Evolutionary conservation across 2,329 filamentous ascomycete genomes (phyloP).

Genomic region (Thelonectria olida): DNA sequence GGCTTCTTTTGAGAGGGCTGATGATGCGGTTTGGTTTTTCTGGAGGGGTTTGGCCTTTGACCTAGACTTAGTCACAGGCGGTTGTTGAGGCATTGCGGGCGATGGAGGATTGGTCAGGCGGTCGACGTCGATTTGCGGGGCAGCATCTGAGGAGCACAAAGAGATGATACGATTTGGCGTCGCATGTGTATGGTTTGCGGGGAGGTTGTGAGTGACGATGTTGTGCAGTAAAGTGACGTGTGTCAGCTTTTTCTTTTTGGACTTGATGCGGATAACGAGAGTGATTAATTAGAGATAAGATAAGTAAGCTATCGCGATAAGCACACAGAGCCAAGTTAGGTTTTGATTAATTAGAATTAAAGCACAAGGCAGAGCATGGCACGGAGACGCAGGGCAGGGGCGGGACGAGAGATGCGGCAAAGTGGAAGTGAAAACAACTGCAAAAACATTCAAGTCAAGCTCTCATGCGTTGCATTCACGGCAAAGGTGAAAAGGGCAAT

Average conservation of each 20-base stretch:
- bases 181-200: neutral
- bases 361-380: too few species aligned
- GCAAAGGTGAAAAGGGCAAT: too few species aligned
- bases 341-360: too few species aligned
- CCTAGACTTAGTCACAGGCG: neutral
- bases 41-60: slow-evolving; percentile 13
- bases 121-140: neutral
- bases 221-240: slow-evolving; percentile 13
- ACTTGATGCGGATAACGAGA: neutral
- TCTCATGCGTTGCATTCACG: too few species aligned
- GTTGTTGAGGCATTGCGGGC: neutral
- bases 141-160: neutral
- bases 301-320: too few species aligned
- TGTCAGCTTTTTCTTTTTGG: slow-evolving; percentile 16
- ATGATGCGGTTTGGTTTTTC: slow-evolving; percentile 9
- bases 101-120: neutral
- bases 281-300: slow-evolving; percentile 24
- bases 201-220: neutral
- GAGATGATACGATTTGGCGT: neutral
- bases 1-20: slow-evolving; percentile 9
- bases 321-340: too few species aligned
- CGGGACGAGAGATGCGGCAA: neutral
- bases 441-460: too few species aligned
- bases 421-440: neutral
- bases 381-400: neutral